A percentile compares a stretch with the other conserved stretches of the same genome.
Evolutionary conservation across 2,329 filamentous ascomycete genomes (phyloP).

Genomic region (Ceratocystis cacaofunesta): DNA sequence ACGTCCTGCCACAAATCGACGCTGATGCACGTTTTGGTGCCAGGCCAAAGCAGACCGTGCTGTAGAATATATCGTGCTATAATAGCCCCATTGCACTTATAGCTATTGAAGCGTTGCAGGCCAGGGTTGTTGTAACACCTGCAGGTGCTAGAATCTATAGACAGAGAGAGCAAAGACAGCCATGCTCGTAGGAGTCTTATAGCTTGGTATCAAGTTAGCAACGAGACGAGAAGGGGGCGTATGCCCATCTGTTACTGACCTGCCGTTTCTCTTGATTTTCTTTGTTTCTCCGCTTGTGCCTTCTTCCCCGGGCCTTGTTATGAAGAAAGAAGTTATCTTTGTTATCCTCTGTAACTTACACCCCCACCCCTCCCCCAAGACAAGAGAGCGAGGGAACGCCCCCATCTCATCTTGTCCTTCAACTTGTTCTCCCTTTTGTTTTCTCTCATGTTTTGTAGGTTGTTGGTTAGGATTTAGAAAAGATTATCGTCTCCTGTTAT

Average conservation of each 20-base stretch:
- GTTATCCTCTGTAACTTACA: neutral
- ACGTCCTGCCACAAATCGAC: neutral
- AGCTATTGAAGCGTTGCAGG: neutral
- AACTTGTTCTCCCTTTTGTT: neutral
- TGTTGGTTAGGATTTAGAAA: neutral
- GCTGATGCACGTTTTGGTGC: neutral
- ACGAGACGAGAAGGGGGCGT: neutral
- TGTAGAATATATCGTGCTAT: neutral
- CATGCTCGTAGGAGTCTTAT: too few species aligned
- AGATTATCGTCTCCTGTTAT: neutral
- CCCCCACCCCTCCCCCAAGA: neutral
- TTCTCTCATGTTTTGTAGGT: neutral
- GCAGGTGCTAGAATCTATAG: neutral
- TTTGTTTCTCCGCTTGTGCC: neutral
- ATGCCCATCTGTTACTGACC: neutral
- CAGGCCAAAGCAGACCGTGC: neutral
- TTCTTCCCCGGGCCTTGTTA: too few species aligned
- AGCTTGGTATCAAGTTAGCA: too few species aligned
- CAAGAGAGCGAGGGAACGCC: neutral
- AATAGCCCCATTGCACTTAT: neutral
- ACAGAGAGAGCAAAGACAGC: neutral
- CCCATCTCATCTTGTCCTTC: neutral
- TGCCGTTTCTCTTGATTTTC: neutral
- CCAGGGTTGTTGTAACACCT: constrained; percentile 3
- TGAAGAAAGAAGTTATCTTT: too few species aligned